Base-by-base conservation (phyloP, 306 rosid species). In the Cucurbita pepo region DNA sequence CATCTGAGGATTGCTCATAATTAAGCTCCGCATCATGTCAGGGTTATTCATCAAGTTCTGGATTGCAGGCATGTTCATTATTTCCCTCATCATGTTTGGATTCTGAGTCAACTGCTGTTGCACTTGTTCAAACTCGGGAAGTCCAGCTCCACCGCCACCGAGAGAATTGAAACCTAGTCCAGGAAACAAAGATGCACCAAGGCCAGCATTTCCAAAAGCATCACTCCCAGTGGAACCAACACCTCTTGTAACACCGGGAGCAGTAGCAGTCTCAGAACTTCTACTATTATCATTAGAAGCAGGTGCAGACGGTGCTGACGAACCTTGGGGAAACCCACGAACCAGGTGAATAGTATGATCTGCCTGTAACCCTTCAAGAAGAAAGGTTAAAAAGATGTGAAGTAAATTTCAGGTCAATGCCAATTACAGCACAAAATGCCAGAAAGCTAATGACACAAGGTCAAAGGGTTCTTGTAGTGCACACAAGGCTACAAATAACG, bases 281-380 rank as follows among this genome's bases (percentile, higher is more conserved):
- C 52, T 81, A 76, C 67, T 30, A 67, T 67, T 53, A 63, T 72
- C 72, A 65, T 56, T 76, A 15, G 86, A 60, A 47, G 72, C 62
- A 37, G 72, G 73, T 15, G 86, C 56, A 73, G 82, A 36, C 12
- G 85, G 71, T 34, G 85, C 30, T 30, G 86, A 44, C 0, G 82
- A 64, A 79, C 88, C 73, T 38, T 84, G 79, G 16, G 85, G 62
- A 79, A 84, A 84, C 56, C 85, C 85, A 22, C 88, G 85, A 38
- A 86, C 88, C 91, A 86, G 72, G 76, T 86, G 91, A 65, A 86
- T 77, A 19, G 91, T 84, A 53, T 86, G 91, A 80, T 86, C 88
- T 48, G 82, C 76, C 65, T 80, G 78, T 78, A 84, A 75, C 53
- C 87, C 91, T 86, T 67, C 54, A 72, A 73, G 38, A 77, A 61